phyloP scores from a whole-genome alignment of 257 asterid species.

The Prunella vulgaris region DNA sequence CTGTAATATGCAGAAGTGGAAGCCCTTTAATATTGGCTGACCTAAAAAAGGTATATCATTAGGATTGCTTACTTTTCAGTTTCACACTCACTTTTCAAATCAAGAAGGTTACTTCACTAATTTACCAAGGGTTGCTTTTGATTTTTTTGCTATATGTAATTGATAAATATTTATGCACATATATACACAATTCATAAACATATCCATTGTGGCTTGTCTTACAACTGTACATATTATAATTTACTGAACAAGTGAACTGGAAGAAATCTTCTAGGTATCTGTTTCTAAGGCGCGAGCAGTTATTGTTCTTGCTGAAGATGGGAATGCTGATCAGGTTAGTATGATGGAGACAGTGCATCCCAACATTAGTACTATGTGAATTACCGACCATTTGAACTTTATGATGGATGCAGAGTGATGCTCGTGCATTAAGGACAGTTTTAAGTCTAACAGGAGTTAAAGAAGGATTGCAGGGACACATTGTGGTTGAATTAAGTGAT shows the following conservation, averaged over 20 bases:
- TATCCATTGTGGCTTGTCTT: slow-evolving; percentile 9
- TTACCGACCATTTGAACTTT: slow-evolving; percentile 21
- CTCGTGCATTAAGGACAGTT: slow-evolving; percentile 88
- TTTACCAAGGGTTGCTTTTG: slow-evolving; percentile 7
- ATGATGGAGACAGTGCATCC: slow-evolving; percentile 22
- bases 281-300: slow-evolving; percentile 93
- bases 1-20: slow-evolving; percentile 90
- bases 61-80: not conserved
- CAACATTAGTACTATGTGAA: slow-evolving; percentile 8
- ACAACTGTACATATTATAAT: not conserved
- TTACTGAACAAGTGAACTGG: slow-evolving; percentile 30
- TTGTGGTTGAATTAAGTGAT: slow-evolving; percentile 88
- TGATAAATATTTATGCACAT: not conserved
- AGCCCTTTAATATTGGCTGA: slow-evolving; percentile 90
- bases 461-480: slow-evolving; percentile 80
- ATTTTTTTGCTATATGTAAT: not conserved
- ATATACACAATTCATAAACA: not conserved
- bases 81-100: slow-evolving; percentile 1
- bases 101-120: slow-evolving; percentile 8
- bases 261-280: slow-evolving; percentile 54
- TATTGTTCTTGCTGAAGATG: slow-evolving; percentile 91
- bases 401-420: slow-evolving; percentile 69
- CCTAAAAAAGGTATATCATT: slow-evolving; percentile 53
- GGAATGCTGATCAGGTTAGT: slow-evolving; percentile 86
- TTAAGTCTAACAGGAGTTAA: slow-evolving; percentile 90